Percentiles rank a stretch among this genome's conserved stretches.
phyloP scores from a whole-genome alignment of 2,329 filamentous ascomycete species.

The Colletotrichum sp. region DNA sequence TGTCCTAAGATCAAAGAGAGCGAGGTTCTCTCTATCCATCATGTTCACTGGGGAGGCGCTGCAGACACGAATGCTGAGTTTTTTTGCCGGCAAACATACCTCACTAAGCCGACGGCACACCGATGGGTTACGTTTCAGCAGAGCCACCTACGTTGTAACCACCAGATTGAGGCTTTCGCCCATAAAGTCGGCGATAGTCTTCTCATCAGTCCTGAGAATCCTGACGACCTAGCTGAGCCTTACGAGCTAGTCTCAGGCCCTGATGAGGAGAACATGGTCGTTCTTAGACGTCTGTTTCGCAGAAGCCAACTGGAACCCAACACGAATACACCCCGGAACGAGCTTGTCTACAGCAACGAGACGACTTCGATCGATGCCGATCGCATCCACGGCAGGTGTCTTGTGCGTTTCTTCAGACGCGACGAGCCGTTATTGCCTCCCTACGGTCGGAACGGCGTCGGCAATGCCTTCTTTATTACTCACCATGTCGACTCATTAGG shows the following conservation, averaged over 20 bases:
- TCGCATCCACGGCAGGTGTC: conserved; percentile 60
- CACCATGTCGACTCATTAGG: conserved; percentile 28
- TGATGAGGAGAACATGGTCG: conserved; percentile 33
- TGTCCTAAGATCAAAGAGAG: conserved; percentile 50
- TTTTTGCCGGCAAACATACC: conserved; percentile 75
- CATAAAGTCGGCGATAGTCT: conserved; percentile 61
- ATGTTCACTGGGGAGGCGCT: conserved; percentile 61
- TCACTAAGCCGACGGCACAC: conserved; percentile 64
- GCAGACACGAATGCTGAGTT: conserved; percentile 55
- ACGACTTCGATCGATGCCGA: conserved; percentile 38
- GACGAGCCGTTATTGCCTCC: conserved; percentile 59
- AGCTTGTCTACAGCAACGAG: conserved; percentile 61
- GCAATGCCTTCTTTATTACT: conserved; percentile 70
- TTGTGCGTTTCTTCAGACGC: conserved; percentile 59
- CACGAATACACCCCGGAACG: conserved; percentile 52
- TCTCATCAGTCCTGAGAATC: conserved; percentile 43
- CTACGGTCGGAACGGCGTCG: conserved; percentile 69
- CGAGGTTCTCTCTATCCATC: conserved; percentile 62
- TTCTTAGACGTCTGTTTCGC: conserved; percentile 59
- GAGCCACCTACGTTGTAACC: conserved; percentile 59
- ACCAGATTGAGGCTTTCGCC: conserved; percentile 42
- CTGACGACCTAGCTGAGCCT: conserved; percentile 55
- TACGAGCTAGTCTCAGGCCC: conserved; percentile 56
- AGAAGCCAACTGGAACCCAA: conserved; percentile 43
- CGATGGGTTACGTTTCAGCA: conserved; percentile 65